These are phyloP conservation scores for Phytophthora ramorum DNA, from an alignment of 352 stramenopile species.

Conservation along the genomic window DNA sequence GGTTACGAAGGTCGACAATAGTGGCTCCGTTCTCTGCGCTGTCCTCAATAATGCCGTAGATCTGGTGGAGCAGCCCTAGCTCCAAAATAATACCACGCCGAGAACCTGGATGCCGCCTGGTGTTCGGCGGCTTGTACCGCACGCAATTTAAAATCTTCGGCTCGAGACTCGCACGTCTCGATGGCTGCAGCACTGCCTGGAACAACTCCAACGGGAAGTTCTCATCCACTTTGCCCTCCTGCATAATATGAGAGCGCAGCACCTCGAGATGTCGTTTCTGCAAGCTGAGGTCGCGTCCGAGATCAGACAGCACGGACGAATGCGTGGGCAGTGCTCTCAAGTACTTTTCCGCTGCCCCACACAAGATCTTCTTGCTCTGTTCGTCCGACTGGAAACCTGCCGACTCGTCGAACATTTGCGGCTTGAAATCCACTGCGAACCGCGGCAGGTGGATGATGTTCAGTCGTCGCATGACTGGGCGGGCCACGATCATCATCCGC, in stretches of 20 bases:
- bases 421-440: conserved; percentile 65
- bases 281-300: conserved; percentile 71
- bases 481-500: conserved; percentile 80
- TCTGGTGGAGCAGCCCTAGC: conserved; percentile 69
- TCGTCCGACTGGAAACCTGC: conserved; percentile 87
- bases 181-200: conserved; percentile 72
- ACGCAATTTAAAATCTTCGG: conserved; percentile 86
- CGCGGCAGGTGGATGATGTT: conserved; percentile 86
- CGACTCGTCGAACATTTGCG: conserved; percentile 72
- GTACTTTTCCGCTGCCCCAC: conserved; percentile 61
- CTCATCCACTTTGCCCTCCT: conserved; percentile 71
- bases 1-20: conserved; percentile 78
- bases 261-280: conserved; percentile 78
- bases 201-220: conserved; percentile 74
- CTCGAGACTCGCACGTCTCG: conserved; percentile 56
- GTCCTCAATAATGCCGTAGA: conserved; percentile 78
- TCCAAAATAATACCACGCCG: conserved; percentile 66
- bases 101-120: conserved; percentile 7
- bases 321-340: conserved; percentile 61
- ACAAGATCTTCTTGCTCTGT: conserved; percentile 73
- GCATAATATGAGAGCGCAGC: conserved; percentile 67
- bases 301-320: conserved; percentile 73
- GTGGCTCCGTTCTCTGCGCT: conserved; percentile 67
- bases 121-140: conserved; percentile 55
- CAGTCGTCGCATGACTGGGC: conserved; percentile 63